Conservation (phyloP, 352 stramenopile genomes). For the Globisporangium yorkense region DNA sequence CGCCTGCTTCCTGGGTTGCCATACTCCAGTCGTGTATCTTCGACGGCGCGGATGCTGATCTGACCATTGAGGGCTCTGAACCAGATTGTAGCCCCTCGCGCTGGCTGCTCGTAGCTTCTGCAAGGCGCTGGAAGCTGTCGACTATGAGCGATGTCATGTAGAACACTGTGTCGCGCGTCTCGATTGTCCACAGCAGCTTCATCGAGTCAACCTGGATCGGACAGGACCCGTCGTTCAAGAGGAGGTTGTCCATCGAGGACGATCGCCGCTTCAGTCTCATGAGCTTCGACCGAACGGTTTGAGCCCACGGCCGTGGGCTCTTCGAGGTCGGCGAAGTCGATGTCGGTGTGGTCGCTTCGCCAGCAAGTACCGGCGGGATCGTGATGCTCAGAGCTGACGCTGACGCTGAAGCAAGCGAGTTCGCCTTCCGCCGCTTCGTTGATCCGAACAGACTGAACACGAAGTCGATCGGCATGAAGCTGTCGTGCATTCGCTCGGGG, state of each 20-base stretch:
- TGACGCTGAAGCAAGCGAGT: conserved; percentile 15
- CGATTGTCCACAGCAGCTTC: conserved; percentile 75
- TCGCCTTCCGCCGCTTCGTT: conserved; percentile 18
- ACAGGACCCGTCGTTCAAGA: conserved; percentile 61
- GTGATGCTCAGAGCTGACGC: conserved; percentile 11
- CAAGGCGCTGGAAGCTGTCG: conserved; percentile 42
- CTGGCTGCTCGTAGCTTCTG: conserved; percentile 23
- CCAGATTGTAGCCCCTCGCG: conserved; percentile 3
- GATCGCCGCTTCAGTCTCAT: conserved; percentile 51
- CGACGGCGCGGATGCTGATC: background rate
- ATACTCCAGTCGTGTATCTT: background rate
- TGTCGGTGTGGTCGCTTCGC: conserved; percentile 1
- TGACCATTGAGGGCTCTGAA: background rate
- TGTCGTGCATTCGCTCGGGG: conserved; percentile 40
- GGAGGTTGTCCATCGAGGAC: conserved; percentile 65
- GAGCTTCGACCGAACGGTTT: conserved; percentile 47
- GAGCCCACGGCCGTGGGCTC: conserved; percentile 39
- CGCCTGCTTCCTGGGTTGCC: background rate
- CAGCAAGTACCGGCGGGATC: conserved; percentile 10
- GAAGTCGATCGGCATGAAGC: conserved; percentile 44
- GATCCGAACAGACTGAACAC: conserved; percentile 24
- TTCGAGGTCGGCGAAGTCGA: conserved; percentile 18
- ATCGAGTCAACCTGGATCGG: conserved; percentile 81
- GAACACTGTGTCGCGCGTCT: conserved; percentile 65
- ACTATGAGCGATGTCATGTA: conserved; percentile 57